phyloP scores from a whole-genome alignment of 2,329 filamentous ascomycete genomes.

The Calonectria henricotiae region DNA sequence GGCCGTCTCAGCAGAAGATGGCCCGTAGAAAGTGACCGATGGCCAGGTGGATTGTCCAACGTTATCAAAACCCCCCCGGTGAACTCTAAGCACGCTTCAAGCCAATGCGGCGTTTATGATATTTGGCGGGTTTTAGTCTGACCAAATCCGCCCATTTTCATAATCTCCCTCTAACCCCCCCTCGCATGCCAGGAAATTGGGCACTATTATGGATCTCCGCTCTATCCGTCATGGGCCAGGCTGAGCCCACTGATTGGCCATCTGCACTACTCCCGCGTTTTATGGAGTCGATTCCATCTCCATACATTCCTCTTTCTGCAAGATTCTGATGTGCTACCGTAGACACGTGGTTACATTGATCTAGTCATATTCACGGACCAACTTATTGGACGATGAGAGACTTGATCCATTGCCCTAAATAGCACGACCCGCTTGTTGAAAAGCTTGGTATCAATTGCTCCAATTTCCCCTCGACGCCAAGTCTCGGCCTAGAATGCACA shows the following conservation, averaged over 20 bases:
- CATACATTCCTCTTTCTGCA: background rate
- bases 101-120: background rate
- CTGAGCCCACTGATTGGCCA: background rate
- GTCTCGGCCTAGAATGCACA: too few species aligned
- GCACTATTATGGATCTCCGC: background rate
- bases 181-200: background rate
- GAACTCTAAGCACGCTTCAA: background rate
- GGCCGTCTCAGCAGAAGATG: background rate
- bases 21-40: conserved; percentile 2
- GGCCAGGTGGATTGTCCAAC: background rate
- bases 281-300: background rate
- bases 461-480: too few species aligned
- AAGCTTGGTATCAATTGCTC: too few species aligned
- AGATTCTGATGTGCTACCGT: background rate
- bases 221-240: background rate
- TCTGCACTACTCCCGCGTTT: background rate
- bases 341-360: conserved; percentile 11
- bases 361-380: background rate
- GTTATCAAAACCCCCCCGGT: conserved; percentile 5
- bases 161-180: background rate
- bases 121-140: background rate
- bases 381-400: background rate
- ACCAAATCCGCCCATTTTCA: background rate
- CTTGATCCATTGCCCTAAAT: background rate
- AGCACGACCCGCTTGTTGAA: background rate